Evolutionary conservation across 2,329 filamentous ascomycete species (phyloP).

Genomic region (Fusarium staphyleae): DNA sequence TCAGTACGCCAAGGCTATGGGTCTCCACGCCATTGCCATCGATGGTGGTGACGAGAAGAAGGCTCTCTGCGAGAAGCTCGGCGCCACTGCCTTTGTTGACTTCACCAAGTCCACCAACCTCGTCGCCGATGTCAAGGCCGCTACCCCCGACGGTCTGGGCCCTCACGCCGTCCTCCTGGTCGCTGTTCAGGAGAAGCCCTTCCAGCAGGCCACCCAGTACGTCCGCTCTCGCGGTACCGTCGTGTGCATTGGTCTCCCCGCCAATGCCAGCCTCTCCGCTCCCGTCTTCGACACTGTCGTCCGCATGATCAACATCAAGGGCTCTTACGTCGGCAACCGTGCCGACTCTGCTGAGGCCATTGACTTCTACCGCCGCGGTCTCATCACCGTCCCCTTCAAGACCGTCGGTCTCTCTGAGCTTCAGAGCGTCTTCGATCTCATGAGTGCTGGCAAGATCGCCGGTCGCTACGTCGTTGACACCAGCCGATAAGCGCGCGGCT

Average conservation of each 20-base stretch:
- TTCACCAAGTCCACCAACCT: conserved; percentile 79
- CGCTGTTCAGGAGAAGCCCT: conserved; percentile 87
- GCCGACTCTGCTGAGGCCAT: conserved; percentile 87
- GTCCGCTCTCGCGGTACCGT: conserved; percentile 83
- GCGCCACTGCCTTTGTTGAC: conserved; percentile 78
- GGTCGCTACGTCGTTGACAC: conserved; percentile 83
- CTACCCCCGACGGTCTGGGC: conserved; percentile 80
- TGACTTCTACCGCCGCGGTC: conserved; percentile 83
- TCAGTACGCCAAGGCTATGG: conserved; percentile 94
- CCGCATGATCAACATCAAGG: conserved; percentile 90
- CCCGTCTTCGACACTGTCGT: conserved; percentile 90
- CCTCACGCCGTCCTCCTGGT: conserved; percentile 88
- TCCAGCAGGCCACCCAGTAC: conserved; percentile 92
- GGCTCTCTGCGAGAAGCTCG: conserved; percentile 72
- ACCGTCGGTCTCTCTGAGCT: conserved; percentile 81
- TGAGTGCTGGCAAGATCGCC: conserved; percentile 74
- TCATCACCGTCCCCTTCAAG: conserved; percentile 91
- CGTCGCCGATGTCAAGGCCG: conserved; percentile 82
- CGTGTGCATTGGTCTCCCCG: conserved; percentile 88
- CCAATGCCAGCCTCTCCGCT: conserved; percentile 78
- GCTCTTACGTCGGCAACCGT: conserved; percentile 92
- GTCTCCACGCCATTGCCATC: conserved; percentile 79
- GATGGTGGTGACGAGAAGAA: conserved; percentile 85
- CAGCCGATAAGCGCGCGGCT: conserved; percentile 57
- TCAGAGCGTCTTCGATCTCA: conserved; percentile 78